Evolutionary conservation across 2,329 filamentous ascomycete genomes (phyloP), one percentile per base, ranked within the genome.

Genomic region (Claviceps fusiformis): DNA sequence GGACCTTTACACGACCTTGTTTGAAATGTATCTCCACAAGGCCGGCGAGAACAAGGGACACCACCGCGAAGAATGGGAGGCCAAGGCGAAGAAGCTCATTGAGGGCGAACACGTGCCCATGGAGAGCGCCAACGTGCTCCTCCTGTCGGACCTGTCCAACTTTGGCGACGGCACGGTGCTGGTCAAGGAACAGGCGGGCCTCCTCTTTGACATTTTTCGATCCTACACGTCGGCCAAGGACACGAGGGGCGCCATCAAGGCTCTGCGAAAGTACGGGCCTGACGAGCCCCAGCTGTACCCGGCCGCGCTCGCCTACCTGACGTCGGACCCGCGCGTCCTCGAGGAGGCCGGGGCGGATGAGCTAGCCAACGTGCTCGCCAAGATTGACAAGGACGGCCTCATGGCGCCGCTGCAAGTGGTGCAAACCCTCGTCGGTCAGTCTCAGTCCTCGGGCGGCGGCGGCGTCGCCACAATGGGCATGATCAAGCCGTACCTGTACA

Each of bases 341-440:
- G 81, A 89, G 52, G 92, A 96, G 68, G 90, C 89, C 0, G 91
- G 91, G 0, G 75, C 79, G 0, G 85, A 89, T 51, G 92, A 97
- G 70, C 77, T 98, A 10, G 81, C 89, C 55, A 76, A 74, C 0
- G 85, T 98, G 1, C 77, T 98, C 11, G 79, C 82, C 60, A 90
- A 88, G 63, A 97, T 98, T 61, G 89, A 96, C 66, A 80, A 86
- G 59, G 90, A 95, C 63, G 86, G 89, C 0, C 80, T 98, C 43
- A 93, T 98, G 88, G 92, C 93, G 0, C 93, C 93, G 0, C 75
- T 98, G 4, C 93, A 98, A 68, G 93, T 98, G 37, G 93, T 98
- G 17, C 92, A 98, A 69, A 93, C 91, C 0, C 79, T 98, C 0
- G 74, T 97, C 3, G 74, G 75, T n/a, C 74, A 79, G 69, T 75